Evolutionary conservation across 2,329 filamentous ascomycete genomes (phyloP), one percentile per base, ranked within the genome.

Genomic region (Triangularia verruculosa): DNA sequence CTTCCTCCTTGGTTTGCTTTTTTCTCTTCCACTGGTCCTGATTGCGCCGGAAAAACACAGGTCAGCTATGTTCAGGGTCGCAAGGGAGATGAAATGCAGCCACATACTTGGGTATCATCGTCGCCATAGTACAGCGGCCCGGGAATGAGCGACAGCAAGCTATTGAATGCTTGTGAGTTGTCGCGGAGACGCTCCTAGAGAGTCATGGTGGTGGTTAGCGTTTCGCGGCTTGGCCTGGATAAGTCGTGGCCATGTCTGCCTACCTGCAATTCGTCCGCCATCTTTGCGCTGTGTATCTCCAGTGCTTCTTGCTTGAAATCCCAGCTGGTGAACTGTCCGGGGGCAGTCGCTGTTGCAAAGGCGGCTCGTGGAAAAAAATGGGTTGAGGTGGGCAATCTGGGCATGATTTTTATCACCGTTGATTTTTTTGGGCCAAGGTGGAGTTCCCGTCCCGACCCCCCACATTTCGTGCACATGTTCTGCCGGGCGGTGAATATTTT

Each of bases 21-120:
- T 95, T 96, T 74, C 89, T 89, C 76, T 89, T 88, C 92, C 93
- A 96, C 88, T 97, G 92, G 72, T 95, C 90, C 92, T 96, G 73
- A 66, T 69, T 15, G 4, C 17, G n/a, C 58, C 61, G 54, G 28
- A 32, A 59, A 47, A 20, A 39, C 30, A 60, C 64, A 39, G 58
- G 32, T 51, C 61, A 25, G 56, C 30, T n/a, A 3, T 11, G 30
- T 13, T 43, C 30, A 58, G 32, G 4, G 39, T 6, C 25, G 30
- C 22, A 27, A 27, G 5, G 13, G 61, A 56, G 22, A 64, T 56
- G 43, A 59, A 47, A 61, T 56, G 58, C 39, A 30, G 55, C 56
- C 59, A 87, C 90, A 72, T 89, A 94, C 91, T 77, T 84, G 92
- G 67, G 85, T 90, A 74, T 96, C 92, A 74, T 96, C 92, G 75